Conservation (phyloP, 768 basidiomycete species). For the Hericium coralloides region DNA sequence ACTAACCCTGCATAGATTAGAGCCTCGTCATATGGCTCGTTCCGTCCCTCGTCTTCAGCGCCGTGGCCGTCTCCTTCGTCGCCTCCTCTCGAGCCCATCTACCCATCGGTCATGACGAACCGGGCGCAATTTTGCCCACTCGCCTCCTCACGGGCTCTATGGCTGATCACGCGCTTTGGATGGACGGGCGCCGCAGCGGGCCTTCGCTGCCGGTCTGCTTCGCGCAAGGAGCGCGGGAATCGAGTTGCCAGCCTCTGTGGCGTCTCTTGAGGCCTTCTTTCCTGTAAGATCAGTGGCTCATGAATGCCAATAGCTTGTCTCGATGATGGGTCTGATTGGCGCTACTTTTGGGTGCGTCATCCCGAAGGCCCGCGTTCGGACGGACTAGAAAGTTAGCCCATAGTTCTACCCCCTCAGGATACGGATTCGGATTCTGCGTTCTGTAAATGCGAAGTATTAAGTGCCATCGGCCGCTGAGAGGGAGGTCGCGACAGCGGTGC, state of each 20-base stretch:
- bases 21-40: constrained; percentile 52
- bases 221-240: constrained; percentile 31
- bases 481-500: no score
- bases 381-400: not conserved
- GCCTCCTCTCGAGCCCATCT: constrained; percentile 43
- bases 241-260: constrained; percentile 41
- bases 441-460: no score
- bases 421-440: not conserved
- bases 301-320: constrained; percentile 17
- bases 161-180: constrained; percentile 45
- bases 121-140: constrained; percentile 32
- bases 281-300: not conserved
- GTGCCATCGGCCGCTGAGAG: no score
- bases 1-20: constrained; percentile 27
- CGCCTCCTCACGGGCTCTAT: constrained; percentile 29
- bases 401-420: not conserved
- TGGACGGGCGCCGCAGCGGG: constrained; percentile 41
- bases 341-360: constrained; percentile 34
- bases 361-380: constrained; percentile 17
- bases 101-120: constrained; percentile 33
- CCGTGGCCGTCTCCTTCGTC: constrained; percentile 43
- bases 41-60: constrained; percentile 42
- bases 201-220: constrained; percentile 43
- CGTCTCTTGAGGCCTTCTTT: constrained; percentile 14
- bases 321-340: constrained; percentile 37